Evolutionary conservation across 768 basidiomycete genomes (phyloP).

Genomic region (Kwoniella europaea): DNA sequence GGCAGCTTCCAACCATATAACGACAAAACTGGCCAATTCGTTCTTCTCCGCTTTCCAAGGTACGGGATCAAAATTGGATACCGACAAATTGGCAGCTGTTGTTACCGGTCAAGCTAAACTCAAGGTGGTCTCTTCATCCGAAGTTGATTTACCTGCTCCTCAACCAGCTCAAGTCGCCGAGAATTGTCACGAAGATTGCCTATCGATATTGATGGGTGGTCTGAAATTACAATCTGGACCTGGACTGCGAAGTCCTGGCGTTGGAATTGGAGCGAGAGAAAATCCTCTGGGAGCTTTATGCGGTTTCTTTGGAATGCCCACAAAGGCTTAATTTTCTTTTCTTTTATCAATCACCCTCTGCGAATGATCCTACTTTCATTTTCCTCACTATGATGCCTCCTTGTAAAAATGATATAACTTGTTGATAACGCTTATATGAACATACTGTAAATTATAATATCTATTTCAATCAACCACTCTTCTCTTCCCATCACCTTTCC

Average conservation of each 20-base stretch:
- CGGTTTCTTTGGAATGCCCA: slow-evolving; percentile 27
- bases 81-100: slow-evolving; percentile 53
- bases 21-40: slow-evolving; percentile 47
- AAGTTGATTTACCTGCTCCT: not conserved
- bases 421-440: slow-evolving; percentile 1
- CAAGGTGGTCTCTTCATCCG: slow-evolving; percentile 28
- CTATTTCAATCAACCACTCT: not conserved
- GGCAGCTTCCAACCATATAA: slow-evolving; percentile 38
- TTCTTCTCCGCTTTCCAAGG: slow-evolving; percentile 54
- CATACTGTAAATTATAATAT: not conserved
- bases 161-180: slow-evolving; percentile 8
- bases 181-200: slow-evolving; percentile 17
- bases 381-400: not conserved
- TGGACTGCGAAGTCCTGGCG: slow-evolving; percentile 1
- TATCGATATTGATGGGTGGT: slow-evolving; percentile 31
- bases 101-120: slow-evolving; percentile 49
- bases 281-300: slow-evolving; percentile 42
- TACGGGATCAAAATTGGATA: slow-evolving; percentile 34
- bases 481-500: not conserved
- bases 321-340: slow-evolving; percentile 8
- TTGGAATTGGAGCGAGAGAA: slow-evolving; percentile 28
- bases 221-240: slow-evolving; percentile 43
- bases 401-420: not conserved
- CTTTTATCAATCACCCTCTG: not conserved
- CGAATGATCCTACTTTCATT: not conserved